Base-by-base conservation (phyloP, 306 rosid genomes). In the Castanea crenata region DNA sequence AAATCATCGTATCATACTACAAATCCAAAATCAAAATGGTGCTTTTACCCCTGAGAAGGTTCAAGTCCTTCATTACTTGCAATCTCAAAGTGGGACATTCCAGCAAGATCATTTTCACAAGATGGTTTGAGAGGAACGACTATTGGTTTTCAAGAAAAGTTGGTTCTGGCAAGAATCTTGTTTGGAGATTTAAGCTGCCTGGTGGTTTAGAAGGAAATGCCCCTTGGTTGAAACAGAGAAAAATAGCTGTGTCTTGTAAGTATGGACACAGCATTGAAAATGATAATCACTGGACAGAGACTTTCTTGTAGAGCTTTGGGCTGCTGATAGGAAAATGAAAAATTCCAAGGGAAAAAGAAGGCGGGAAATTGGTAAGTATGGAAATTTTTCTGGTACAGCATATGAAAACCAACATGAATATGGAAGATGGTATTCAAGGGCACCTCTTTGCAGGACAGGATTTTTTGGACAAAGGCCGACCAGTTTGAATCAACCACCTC, bases 401-500 rank as follows among this genome's bases (percentile, higher is more conserved):
- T 38, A 38, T 18, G 62, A 27, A 56, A 58, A 76, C 34, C 82
- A 41, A 52, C 18, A 54, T 80, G 69, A 72, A 35, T n/a, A 77
- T 25, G 80, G 80, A 10, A 77, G 86, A 65, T 76, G 76, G 81
- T 83, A 75, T 81, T 84, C 82, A 0, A 85, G 67, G 73, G 59
- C 91, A 27, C 52, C 88, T 29, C 44, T 74, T 78, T 78, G 54
- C 55, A 16, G 87, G 82, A 77, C 75, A 81, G 59, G 74, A 32
- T 77, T 38, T 57, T 21, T 54, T 4, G 23, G 55, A 25, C 19
- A 64, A 56, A 68, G 73, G 73, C 72, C 58, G 73, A 61, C 35
- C 52, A 29, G 41, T 32, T 51, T 84, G 88, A 81, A 81, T 65
- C 97, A 92, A 69, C 97, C 94, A 2, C 97, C 93, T 76, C 86